Evolutionary conservation across 2,329 filamentous ascomycete species (phyloP).

Genomic region (Phoma sp.): DNA sequence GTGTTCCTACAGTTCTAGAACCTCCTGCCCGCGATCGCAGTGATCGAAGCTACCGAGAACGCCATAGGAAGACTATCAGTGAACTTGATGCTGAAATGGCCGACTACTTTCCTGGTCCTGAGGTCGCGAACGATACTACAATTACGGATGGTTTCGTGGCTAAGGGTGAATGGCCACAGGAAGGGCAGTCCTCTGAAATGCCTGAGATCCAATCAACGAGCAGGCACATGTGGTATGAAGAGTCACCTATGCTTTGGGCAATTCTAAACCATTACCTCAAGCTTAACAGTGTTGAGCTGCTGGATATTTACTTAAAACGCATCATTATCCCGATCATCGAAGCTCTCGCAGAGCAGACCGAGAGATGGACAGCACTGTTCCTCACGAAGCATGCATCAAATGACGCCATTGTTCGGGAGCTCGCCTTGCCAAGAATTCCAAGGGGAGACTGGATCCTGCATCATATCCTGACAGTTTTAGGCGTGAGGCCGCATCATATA

Average conservation of each 20-base stretch:
- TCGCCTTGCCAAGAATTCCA: conserved; percentile 25
- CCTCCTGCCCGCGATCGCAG: too few species aligned
- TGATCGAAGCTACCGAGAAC: conserved; percentile 31
- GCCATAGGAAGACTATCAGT: not conserved
- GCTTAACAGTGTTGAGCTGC: not conserved
- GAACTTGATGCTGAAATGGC: too few species aligned
- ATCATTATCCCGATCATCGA: conserved; percentile 32
- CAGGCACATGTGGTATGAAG: not conserved
- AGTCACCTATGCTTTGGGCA: conserved; percentile 17
- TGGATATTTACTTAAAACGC: conserved; percentile 18
- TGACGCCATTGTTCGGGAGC: not conserved
- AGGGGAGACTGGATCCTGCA: conserved; percentile 7
- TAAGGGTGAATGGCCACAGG: too few species aligned
- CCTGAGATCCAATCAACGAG: conserved; percentile 13
- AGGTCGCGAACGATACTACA: too few species aligned
- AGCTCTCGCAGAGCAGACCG: conserved; percentile 24
- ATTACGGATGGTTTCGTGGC: too few species aligned
- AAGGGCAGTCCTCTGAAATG: too few species aligned
- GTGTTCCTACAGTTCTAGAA: too few species aligned
- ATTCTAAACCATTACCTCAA: conserved; percentile 1
- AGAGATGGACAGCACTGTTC: conserved; percentile 33
- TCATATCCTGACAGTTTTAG: conserved; percentile 4
- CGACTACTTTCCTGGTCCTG: too few species aligned
- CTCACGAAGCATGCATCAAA: conserved; percentile 30
- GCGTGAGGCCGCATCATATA: conserved; percentile 3